Evolutionary conservation across 768 basidiomycete genomes (phyloP).

Genomic region (Crassisporium funariophilum): DNA sequence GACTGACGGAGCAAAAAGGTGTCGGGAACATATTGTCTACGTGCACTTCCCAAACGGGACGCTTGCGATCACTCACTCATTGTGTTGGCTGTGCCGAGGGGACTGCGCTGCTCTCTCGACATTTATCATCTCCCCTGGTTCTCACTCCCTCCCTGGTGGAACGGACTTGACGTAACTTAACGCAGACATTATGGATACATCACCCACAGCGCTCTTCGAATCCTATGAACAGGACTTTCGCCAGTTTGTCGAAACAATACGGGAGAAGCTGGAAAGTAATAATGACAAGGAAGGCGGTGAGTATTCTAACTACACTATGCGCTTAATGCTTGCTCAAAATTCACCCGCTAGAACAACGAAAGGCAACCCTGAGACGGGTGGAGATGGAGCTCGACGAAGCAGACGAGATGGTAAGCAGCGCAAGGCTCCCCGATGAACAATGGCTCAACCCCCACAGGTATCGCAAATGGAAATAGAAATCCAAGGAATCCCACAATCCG

Average conservation of each 20-base stretch:
- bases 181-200: slow-evolving; percentile 64
- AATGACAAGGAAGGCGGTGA: slow-evolving; percentile 69
- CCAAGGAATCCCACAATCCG: slow-evolving; percentile 87
- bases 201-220: slow-evolving; percentile 85
- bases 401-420: slow-evolving; percentile 84
- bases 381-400: slow-evolving; percentile 98
- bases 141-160: slow-evolving; percentile 33
- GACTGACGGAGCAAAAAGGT: slow-evolving; percentile 15
- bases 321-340: slow-evolving; percentile 1
- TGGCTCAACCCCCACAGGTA: slow-evolving; percentile 51
- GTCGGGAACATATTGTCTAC: slow-evolving; percentile 5
- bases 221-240: slow-evolving; percentile 93
- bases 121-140: slow-evolving; percentile 9
- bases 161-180: slow-evolving; percentile 12
- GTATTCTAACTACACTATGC: slow-evolving; percentile 21
- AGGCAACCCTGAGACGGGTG: slow-evolving; percentile 76
- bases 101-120: slow-evolving; percentile 4
- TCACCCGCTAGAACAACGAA: slow-evolving; percentile 67
- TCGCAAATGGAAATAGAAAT: slow-evolving; percentile 99
- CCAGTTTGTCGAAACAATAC: slow-evolving; percentile 75
- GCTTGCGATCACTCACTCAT: background rate
- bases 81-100: slow-evolving; percentile 16
- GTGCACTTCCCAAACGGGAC: slow-evolving; percentile 15
- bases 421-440: background rate
- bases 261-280: slow-evolving; percentile 69